phyloP scores from a whole-genome alignment of 495 filamentous ascomycete genomes.

The Lentithecium fluviatile region DNA sequence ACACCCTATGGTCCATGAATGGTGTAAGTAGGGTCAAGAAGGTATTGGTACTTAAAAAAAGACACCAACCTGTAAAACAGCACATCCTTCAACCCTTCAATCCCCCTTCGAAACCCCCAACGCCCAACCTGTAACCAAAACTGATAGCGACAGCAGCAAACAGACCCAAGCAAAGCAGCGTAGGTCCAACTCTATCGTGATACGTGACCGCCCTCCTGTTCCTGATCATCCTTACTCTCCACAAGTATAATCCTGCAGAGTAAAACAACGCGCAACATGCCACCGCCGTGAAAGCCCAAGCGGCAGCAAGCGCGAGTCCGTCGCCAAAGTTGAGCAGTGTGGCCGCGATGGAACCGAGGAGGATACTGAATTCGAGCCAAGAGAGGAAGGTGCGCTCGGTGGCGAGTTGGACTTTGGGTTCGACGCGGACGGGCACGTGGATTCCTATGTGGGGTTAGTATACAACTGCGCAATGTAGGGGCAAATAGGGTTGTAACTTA shows the following conservation, averaged over 20 bases:
- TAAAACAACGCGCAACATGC: slow-evolving; percentile 75
- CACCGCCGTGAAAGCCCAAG: slow-evolving; percentile 78
- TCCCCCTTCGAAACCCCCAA: slow-evolving; percentile 38
- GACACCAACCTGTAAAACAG: background rate
- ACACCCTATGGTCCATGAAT: too few relatives aligned
- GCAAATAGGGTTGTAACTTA: slow-evolving; percentile 41
- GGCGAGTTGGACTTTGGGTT: slow-evolving; percentile 97
- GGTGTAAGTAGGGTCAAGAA: too few relatives aligned
- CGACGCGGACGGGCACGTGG: slow-evolving; percentile 90
- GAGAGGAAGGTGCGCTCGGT: slow-evolving; percentile 93
- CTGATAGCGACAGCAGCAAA: slow-evolving; percentile 72
- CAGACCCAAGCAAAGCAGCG: slow-evolving; percentile 69
- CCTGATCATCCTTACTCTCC: slow-evolving; percentile 80
- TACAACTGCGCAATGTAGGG: background rate
- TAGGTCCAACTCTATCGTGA: slow-evolving; percentile 87
- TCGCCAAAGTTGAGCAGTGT: slow-evolving; percentile 87
- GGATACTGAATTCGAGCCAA: slow-evolving; percentile 96
- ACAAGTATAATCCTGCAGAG: slow-evolving; percentile 77
- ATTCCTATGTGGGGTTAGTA: slow-evolving; percentile 54
- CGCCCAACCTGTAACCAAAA: slow-evolving; percentile 61
- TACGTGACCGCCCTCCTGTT: slow-evolving; percentile 78
- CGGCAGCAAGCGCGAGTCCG: slow-evolving; percentile 53
- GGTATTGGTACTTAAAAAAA: background rate
- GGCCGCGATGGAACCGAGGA: slow-evolving; percentile 87
- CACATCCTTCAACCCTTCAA: background rate